Evolutionary conservation across 805 yeast species (phyloP).

Genomic region (Candida saitoana): DNA sequence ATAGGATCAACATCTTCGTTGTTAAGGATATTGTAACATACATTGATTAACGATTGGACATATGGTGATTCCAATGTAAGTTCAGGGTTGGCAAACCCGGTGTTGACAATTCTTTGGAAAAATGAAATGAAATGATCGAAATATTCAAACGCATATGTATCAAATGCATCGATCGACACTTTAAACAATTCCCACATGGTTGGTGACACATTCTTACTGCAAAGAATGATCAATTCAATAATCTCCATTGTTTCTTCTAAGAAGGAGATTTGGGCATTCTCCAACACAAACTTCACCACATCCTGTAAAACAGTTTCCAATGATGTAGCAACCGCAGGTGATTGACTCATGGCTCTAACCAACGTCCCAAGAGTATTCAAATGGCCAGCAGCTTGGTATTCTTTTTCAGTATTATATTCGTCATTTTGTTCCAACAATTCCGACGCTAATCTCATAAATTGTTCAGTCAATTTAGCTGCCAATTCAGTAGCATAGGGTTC

Average conservation of each 20-base stretch:
- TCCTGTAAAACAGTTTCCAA: slow-evolving; percentile 33
- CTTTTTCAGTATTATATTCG: slow-evolving; percentile 32
- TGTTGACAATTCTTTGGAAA: slow-evolving; percentile 49
- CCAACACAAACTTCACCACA: slow-evolving; percentile 32
- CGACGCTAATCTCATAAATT: slow-evolving; percentile 64
- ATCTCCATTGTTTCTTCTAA: slow-evolving; percentile 38
- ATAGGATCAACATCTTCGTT: slow-evolving; percentile 35
- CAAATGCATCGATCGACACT: slow-evolving; percentile 49
- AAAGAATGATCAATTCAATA: slow-evolving; percentile 51
- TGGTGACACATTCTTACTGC: slow-evolving; percentile 50
- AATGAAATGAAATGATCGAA: slow-evolving; percentile 55
- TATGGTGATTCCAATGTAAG: slow-evolving; percentile 35
- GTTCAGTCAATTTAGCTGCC: slow-evolving; percentile 55
- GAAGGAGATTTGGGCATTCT: slow-evolving; percentile 38
- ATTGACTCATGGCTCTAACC: slow-evolving; percentile 39
- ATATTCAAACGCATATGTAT: slow-evolving; percentile 56
- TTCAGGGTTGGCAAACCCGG: slow-evolving; percentile 42
- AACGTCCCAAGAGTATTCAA: slow-evolving; percentile 40
- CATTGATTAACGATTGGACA: slow-evolving; percentile 34
- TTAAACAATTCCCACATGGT: slow-evolving; percentile 51
- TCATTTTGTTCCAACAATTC: slow-evolving; percentile 41
- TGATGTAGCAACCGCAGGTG: slow-evolving; percentile 33
- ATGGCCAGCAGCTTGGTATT: slow-evolving; percentile 42
- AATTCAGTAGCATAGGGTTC: slow-evolving; percentile 43
- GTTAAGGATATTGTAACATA: slow-evolving; percentile 33